Conservation (phyloP, 2,329 filamentous ascomycete genomes). For the Pezicula rhizophila region DNA sequence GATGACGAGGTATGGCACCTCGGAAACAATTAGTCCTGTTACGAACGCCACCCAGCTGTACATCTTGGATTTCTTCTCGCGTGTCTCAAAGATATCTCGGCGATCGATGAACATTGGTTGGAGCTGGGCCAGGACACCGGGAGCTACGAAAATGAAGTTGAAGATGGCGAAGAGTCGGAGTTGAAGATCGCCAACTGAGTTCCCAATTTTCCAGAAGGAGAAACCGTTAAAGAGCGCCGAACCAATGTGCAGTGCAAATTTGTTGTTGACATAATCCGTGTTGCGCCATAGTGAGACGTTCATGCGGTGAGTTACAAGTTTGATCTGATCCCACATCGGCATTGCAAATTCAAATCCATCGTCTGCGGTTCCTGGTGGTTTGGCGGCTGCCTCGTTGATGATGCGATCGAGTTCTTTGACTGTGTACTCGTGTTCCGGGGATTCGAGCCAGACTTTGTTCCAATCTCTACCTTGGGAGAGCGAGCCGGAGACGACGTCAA, state of each 20-base stretch:
- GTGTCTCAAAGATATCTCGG: conserved; percentile 50
- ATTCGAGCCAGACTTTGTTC: conserved; percentile 60
- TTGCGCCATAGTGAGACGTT: conserved; percentile 57
- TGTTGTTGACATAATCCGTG: conserved; percentile 46
- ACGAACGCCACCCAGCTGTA: conserved; percentile 56
- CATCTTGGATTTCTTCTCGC: conserved; percentile 56
- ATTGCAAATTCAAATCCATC: conserved; percentile 46
- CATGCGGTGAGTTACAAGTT: conserved; percentile 21
- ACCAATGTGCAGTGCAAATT: conserved; percentile 44
- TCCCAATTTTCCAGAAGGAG: conserved; percentile 53
- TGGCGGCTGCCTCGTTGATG: conserved; percentile 39
- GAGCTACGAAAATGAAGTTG: conserved; percentile 58
- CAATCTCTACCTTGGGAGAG: conserved; percentile 54
- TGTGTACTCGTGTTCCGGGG: conserved; percentile 46
- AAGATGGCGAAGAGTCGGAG: conserved; percentile 53
- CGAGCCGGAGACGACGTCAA: conserved; percentile 40
- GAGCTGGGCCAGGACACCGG: conserved; percentile 51
- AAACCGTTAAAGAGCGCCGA: conserved; percentile 56
- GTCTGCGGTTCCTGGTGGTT: conserved; percentile 26
- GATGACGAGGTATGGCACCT: conserved; percentile 39
- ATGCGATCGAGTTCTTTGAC: conserved; percentile 53
- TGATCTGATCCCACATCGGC: conserved; percentile 39
- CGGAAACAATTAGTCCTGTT: conserved; percentile 42
- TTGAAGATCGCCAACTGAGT: conserved; percentile 44
- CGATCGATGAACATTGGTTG: conserved; percentile 53